Evolutionary conservation across 2,329 filamentous ascomycete species (phyloP).

Genomic region (Seiridium unicorne): DNA sequence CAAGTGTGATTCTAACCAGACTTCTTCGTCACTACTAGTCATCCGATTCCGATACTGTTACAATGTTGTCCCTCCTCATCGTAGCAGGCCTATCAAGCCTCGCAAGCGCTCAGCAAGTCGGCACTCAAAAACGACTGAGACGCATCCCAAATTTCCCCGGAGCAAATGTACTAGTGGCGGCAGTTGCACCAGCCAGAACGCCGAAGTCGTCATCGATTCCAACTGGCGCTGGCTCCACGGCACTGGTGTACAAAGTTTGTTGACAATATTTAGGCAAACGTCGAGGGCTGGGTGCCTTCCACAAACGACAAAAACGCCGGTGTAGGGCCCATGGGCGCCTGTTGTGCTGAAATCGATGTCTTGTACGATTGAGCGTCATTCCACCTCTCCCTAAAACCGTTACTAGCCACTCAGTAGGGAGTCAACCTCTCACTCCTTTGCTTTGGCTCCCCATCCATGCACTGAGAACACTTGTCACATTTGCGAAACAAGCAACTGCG

Average conservation of each 20-base stretch:
- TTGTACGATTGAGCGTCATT: slow-evolving; percentile 36
- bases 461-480: slow-evolving; percentile 42
- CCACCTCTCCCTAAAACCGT: too few relatives aligned
- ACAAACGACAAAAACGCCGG: slow-evolving; percentile 50
- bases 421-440: slow-evolving; percentile 60
- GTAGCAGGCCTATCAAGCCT: slow-evolving; percentile 33
- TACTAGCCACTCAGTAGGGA: slow-evolving; percentile 29
- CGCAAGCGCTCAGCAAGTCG: slow-evolving; percentile 41
- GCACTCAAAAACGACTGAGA: slow-evolving; percentile 37
- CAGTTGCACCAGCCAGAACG: slow-evolving; percentile 39
- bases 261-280: slow-evolving; percentile 30
- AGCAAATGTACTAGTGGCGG: slow-evolving; percentile 43
- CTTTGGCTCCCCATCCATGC: slow-evolving; percentile 63
- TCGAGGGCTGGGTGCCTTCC: slow-evolving; percentile 47
- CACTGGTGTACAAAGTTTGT: slow-evolving; percentile 26
- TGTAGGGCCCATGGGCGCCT: slow-evolving; percentile 49
- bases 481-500: slow-evolving; percentile 45
- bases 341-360: slow-evolving; percentile 59
- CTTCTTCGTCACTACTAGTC: neutral
- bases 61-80: slow-evolving; percentile 27
- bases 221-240: slow-evolving; percentile 54
- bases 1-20: neutral
- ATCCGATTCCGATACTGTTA: neutral
- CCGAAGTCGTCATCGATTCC: slow-evolving; percentile 47
- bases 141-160: slow-evolving; percentile 46